These are phyloP conservation scores for Epithele typhae DNA, from an alignment of 768 basidiomycete species.

Conservation along the genomic window DNA sequence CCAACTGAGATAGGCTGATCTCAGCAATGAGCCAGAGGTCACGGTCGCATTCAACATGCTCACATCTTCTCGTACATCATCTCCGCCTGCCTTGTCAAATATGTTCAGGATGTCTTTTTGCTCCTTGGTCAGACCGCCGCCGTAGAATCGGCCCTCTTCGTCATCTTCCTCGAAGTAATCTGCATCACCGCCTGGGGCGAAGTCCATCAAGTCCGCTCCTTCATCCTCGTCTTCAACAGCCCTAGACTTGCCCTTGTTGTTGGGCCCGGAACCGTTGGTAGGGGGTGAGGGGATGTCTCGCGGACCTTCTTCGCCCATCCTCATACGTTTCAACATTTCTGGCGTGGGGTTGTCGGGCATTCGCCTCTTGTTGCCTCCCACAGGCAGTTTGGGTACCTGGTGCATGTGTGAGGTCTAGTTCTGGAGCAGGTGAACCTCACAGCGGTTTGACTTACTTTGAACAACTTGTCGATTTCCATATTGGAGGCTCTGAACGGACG, in stretches of 20 bases:
- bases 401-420: not conserved
- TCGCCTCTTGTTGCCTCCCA: slow-evolving; percentile 63
- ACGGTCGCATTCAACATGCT: slow-evolving; percentile 2
- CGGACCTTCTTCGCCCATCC: slow-evolving; percentile 38
- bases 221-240: slow-evolving; percentile 65
- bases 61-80: slow-evolving; percentile 66
- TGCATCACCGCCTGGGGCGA: slow-evolving; percentile 83
- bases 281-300: slow-evolving; percentile 6
- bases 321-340: slow-evolving; percentile 81
- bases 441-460: slow-evolving; percentile 32
- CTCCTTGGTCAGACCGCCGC: slow-evolving; percentile 86
- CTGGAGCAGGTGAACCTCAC: not conserved
- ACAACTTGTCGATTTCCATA: slow-evolving; percentile 49
- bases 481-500: not conserved
- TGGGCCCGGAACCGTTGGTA: slow-evolving; percentile 5
- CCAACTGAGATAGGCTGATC: slow-evolving; percentile 38
- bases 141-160: slow-evolving; percentile 89
- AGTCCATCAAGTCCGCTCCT: slow-evolving; percentile 37
- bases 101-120: slow-evolving; percentile 96
- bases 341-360: slow-evolving; percentile 73
- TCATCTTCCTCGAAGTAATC: slow-evolving; percentile 92
- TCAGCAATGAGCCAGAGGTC: slow-evolving; percentile 13
- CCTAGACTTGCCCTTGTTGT: slow-evolving; percentile 31
- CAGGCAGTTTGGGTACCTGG: slow-evolving; percentile 66
- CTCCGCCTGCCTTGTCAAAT: slow-evolving; percentile 72